A percentile compares a stretch with the other conserved stretches of the same genome.
Evolutionary conservation across 2,329 filamentous ascomycete genomes (phyloP).

Genomic region (Uncinocarpus reesii): DNA sequence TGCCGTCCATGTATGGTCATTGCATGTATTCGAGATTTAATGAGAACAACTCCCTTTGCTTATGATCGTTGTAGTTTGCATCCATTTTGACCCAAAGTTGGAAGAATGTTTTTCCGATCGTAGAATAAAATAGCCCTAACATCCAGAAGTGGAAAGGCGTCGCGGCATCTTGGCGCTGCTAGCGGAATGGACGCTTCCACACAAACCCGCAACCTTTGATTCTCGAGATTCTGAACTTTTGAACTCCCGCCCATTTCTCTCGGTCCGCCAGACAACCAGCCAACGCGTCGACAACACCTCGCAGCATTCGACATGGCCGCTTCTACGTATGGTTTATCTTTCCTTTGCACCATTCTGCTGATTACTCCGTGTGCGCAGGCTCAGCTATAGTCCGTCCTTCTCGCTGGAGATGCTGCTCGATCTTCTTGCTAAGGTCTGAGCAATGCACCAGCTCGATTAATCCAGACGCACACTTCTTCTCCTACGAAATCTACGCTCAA

Average conservation of each 20-base stretch:
- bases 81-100: too few species aligned
- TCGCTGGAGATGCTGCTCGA: conserved; percentile 55
- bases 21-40: too few species aligned
- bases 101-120: too few species aligned
- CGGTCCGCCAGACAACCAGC: conserved; percentile 12
- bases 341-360: conserved; percentile 26
- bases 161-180: conserved; percentile 6
- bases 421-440: conserved; percentile 24
- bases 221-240: conserved; percentile 17
- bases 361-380: conserved; percentile 41
- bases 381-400: conserved; percentile 69
- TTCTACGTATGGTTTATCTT: conserved; percentile 50
- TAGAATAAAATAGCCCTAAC: conserved; percentile 23
- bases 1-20: too few species aligned
- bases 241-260: conserved; percentile 6
- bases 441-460: conserved; percentile 67
- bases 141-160: conserved; percentile 17
- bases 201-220: conserved; percentile 25
- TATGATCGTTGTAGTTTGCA: too few species aligned
- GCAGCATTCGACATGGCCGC: conserved; percentile 48
- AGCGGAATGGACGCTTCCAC: conserved; percentile 22
- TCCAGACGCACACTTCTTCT: conserved; percentile 39
- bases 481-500: conserved; percentile 14
- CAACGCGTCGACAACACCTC: conserved; percentile 28
- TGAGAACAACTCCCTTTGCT: too few species aligned